phyloP scores from a whole-genome alignment of 1,139 yeast genomes.

The Geotrichum aggregatum region DNA sequence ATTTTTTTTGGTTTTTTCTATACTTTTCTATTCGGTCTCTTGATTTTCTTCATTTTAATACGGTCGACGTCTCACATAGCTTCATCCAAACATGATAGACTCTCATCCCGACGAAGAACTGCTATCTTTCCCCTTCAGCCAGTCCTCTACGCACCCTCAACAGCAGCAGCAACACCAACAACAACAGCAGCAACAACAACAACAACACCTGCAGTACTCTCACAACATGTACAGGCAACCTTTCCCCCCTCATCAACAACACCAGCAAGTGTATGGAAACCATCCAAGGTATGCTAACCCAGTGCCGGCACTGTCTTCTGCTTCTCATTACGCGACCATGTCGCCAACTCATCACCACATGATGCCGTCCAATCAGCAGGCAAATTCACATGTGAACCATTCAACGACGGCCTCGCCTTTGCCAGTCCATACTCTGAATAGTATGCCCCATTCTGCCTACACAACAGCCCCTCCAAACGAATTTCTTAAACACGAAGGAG shows the following conservation, averaged over 20 bases:
- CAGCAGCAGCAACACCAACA: too few relatives aligned
- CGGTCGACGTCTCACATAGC: background rate
- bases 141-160: background rate
- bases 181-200: background rate
- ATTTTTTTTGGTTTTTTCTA: too few relatives aligned
- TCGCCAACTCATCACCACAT: background rate
- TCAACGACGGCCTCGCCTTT: constrained; percentile 4
- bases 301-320: background rate
- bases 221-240: constrained; percentile 1
- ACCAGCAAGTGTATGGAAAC: constrained; percentile 5
- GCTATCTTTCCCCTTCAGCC: constrained; percentile 11
- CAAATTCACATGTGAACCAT: background rate
- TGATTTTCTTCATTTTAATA: background rate
- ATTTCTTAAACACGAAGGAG: background rate
- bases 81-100: constrained; percentile 1
- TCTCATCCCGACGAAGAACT: constrained; percentile 14
- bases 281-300: constrained; percentile 2
- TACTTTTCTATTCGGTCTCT: too few relatives aligned
- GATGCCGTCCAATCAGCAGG: background rate
- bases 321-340: background rate
- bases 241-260: too few relatives aligned
- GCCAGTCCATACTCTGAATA: background rate
- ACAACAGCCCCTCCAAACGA: constrained; percentile 6
- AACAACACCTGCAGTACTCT: constrained; percentile 9
- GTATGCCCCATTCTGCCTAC: constrained; percentile 1